Base-by-base conservation (phyloP, 371 early-diverging fungal species). In the Mortierella sp. region DNA sequence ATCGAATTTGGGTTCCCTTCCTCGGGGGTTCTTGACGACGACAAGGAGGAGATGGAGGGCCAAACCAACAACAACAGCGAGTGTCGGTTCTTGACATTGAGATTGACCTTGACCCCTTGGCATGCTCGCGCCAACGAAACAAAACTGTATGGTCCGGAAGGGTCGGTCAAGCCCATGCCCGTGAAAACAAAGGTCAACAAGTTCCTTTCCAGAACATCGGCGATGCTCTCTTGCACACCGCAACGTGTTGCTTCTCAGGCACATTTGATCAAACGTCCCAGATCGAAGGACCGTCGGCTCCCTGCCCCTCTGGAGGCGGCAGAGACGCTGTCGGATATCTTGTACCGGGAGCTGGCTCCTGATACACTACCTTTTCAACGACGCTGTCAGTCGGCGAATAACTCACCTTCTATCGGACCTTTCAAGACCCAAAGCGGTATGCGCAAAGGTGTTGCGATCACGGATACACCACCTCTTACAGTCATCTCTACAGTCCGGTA, bases 61-160 rank as follows among this genome's bases (percentile, higher is more conserved):
- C 61, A 4, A n/a, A 19, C 62, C 3, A 50, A 39, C 13, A 60
- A 6, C n/a, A n/a, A 58, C 4, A 50, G 28, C 9, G 64, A 64
- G 16, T 60, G 64, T 19, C 27, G 65, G 16, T 76, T 65, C 54
- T 45, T 76, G 54, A 76, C 78, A 0, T 55, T 76, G 42, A 51
- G 78, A 18, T 43, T 76, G 49, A 76, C 78, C 12, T 55, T 76
- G 54, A 76, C 78, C 0, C 78, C 78, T 6, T 76, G 70, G 78
- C 70, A 70, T 51, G 70, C 78, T 8, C 65, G 78, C 19, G 78
- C 70, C 16, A 66, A 76, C 14, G 78, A 76, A 28, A n/a, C 63
- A 0, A 49, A 54, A 34, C 59, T 76, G 19, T 76, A 76, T 52
- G 78, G 70, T 2, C 16, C 57, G 2, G 58, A 50, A 0, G 63